phyloP scores from a whole-genome alignment of 768 basidiomycete genomes.

The Sporobolomyces phaffii region DNA sequence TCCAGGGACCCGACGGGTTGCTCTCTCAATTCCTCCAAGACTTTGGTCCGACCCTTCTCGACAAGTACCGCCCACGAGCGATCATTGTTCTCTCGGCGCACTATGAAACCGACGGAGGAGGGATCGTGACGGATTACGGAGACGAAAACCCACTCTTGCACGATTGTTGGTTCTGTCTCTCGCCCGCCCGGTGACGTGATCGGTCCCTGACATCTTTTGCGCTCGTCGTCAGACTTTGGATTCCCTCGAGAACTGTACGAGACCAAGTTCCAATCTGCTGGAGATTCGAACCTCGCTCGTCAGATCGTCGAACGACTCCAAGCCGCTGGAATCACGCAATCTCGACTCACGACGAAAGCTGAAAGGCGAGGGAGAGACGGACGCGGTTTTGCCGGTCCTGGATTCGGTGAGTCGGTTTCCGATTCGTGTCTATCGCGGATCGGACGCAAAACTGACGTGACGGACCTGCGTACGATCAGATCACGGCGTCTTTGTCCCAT shows the following conservation, averaged over 20 bases:
- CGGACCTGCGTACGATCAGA: too few species aligned
- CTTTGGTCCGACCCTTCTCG: slow-evolving; percentile 52
- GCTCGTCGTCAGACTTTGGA: slow-evolving; percentile 52
- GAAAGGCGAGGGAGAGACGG: slow-evolving; percentile 65
- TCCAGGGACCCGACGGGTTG: slow-evolving; percentile 54
- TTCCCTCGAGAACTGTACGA: slow-evolving; percentile 57
- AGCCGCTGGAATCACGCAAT: slow-evolving; percentile 55
- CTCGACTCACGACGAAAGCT: slow-evolving; percentile 50
- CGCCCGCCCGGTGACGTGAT: too few species aligned
- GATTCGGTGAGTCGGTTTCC: slow-evolving; percentile 46
- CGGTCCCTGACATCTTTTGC: too few species aligned
- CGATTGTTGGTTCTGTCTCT: slow-evolving; percentile 51
- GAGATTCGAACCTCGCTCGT: slow-evolving; percentile 57
- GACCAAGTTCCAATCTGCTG: slow-evolving; percentile 60
- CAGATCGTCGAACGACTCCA: slow-evolving; percentile 60
- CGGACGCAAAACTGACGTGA: too few species aligned
- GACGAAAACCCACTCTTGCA: slow-evolving; percentile 67
- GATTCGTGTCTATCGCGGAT: background rate
- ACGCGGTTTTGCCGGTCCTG: slow-evolving; percentile 59
- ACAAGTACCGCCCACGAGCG: slow-evolving; percentile 67
- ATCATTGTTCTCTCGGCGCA: slow-evolving; percentile 77
- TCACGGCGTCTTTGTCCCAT: slow-evolving; percentile 75
- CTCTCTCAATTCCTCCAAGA: slow-evolving; percentile 53
- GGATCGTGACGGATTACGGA: slow-evolving; percentile 68
- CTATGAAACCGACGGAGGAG: slow-evolving; percentile 63